phyloP scores from a whole-genome alignment of 2,329 filamentous ascomycete genomes.

The Proliferodiscus dingleyae region DNA sequence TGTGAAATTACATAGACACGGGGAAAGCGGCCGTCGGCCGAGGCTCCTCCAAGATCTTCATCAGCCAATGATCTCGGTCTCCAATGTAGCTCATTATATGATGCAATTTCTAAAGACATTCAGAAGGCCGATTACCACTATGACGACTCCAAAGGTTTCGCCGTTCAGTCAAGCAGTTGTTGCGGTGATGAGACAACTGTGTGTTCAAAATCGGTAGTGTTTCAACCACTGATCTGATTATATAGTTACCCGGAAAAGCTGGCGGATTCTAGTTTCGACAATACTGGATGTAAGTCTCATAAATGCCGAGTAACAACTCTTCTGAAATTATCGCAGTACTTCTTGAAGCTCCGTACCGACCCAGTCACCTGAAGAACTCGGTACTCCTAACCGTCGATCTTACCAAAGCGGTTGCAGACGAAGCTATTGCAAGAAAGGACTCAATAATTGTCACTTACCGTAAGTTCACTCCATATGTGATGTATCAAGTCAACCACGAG shows the following conservation, averaged over 20 bases:
- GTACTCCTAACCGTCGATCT: slow-evolving; percentile 86
- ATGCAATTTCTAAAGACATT: slow-evolving; percentile 19
- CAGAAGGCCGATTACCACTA: slow-evolving; percentile 12
- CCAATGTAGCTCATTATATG: slow-evolving; percentile 6
- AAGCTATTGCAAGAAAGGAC: slow-evolving; percentile 73
- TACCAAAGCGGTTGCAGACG: slow-evolving; percentile 80
- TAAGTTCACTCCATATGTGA: slow-evolving; percentile 42
- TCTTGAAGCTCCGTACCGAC: slow-evolving; percentile 62
- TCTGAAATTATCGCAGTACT: slow-evolving; percentile 45
- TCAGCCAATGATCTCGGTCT: neutral
- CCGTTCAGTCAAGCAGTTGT: slow-evolving; percentile 64
- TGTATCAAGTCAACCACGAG: no score
- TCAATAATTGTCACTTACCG: slow-evolving; percentile 87
- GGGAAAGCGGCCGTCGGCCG: slow-evolving; percentile 14
- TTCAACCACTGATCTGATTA: neutral
- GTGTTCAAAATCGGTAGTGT: no score
- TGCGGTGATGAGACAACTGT: slow-evolving; percentile 74
- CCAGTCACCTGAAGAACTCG: slow-evolving; percentile 55
- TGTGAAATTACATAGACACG: slow-evolving; percentile 15
- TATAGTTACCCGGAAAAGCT: slow-evolving; percentile 80
- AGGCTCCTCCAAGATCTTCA: neutral
- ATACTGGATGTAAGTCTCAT: slow-evolving; percentile 64
- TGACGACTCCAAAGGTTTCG: slow-evolving; percentile 22
- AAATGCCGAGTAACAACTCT: neutral
- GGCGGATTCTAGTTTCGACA: slow-evolving; percentile 90